Evolutionary conservation across 345 rosid species (phyloP).

Genomic region (Citropsis articulata): DNA sequence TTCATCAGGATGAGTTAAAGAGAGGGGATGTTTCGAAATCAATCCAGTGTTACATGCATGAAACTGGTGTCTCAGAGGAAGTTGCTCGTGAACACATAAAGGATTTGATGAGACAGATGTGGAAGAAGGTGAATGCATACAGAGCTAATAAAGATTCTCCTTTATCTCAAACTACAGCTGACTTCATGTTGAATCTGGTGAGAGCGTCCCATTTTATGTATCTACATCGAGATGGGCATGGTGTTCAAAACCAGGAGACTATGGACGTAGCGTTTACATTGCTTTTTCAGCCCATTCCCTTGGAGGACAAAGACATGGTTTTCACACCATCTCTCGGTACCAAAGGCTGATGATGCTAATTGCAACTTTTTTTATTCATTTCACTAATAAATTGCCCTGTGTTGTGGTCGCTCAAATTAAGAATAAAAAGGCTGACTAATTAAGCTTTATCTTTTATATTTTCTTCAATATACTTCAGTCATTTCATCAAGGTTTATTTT

Average conservation of each 20-base stretch:
- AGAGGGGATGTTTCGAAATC: constrained; percentile 34
- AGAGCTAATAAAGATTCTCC: neutral
- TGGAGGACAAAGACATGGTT: neutral
- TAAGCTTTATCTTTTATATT: no score
- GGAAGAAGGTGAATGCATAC: constrained; percentile 25
- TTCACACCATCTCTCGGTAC: no score
- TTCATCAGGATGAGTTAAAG: constrained; percentile 21
- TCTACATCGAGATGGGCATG: constrained; percentile 14
- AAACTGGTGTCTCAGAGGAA: constrained; percentile 29
- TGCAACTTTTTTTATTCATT: no score
- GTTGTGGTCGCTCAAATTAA: no score
- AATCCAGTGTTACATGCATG: constrained; percentile 38
- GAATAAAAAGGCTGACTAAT: no score
- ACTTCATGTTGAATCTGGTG: neutral
- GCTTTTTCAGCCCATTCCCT: constrained; percentile 1
- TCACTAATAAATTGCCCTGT: no score
- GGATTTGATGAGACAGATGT: constrained; percentile 12
- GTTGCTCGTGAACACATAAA: constrained; percentile 23
- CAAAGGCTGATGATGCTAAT: no score
- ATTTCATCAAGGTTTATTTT: no score
- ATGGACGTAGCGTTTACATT: neutral
- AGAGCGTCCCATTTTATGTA: constrained; percentile 10
- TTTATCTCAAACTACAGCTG: neutral
- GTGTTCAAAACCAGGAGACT: neutral
- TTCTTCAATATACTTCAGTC: no score